Evolutionary conservation across 164 flowering plant species (phyloP), one percentile per base, ranked within the genome.

Genomic region (Stephania yunnanensis): DNA sequence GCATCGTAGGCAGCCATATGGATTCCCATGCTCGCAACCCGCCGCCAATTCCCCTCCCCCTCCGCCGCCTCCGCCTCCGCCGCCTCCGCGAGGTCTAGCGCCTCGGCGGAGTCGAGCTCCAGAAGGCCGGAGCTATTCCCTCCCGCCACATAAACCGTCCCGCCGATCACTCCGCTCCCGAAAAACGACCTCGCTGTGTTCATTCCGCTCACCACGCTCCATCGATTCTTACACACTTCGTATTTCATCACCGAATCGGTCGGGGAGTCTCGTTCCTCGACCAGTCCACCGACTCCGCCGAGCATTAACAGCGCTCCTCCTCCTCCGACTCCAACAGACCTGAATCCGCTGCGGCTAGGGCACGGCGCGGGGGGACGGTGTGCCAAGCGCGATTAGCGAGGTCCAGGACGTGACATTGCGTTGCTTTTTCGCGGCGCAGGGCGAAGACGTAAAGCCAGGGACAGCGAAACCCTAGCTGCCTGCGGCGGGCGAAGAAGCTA

Each of bases 291-390:
- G 72, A 86, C 79, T 20, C 90, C 93, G 7, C 93, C 91, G 72
- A 85, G 85, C 17, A 88, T 88, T 68, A 83, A 90, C 85, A 42
- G 79, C 71, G 30, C 89, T 25, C 25, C 25, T 25, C 25, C 25
- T 25, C 86, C n/a, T 85, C 86, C 90, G 31, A 80, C 72, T 1
- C 89, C 77, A 52, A 80, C 85, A 73, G 87, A 90, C 69, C 86
- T 73, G 44, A 88, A 83, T 20, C 89, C 91, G 45, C 83, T 82
- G 1, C 87, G 89, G 74, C 85, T 84, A 10, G 82, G 84, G 78
- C 90, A 84, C 44, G 93, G 91, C 93, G 87, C 87, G 70, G 87
- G 74, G 93, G 90, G 36, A 90, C 87, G 1, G 89, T 79, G 82
- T 88, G 91, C 91, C 93, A 90, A 30, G 87, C 70, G 70, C 83